Evolutionary conservation across 2,329 filamentous ascomycete species (phyloP).

Genomic region (Xylariaceae sp.): DNA sequence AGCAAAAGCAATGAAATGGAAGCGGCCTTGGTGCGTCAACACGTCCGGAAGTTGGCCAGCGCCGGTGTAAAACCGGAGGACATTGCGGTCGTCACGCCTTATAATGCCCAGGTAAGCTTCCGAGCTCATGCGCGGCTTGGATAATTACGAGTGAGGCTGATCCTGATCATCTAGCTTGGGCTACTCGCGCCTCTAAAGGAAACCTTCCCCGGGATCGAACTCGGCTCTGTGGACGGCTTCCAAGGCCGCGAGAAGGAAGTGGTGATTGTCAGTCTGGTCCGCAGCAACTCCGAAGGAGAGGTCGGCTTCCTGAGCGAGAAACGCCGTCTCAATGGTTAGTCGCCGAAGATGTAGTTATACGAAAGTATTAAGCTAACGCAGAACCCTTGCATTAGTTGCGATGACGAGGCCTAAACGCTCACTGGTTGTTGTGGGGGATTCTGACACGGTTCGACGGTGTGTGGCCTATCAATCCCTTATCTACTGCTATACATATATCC

Average conservation of each 20-base stretch:
- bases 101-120: constrained; percentile 79
- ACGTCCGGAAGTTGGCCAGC: constrained; percentile 75
- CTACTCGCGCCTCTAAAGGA: constrained; percentile 81
- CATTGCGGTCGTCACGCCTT: constrained; percentile 92
- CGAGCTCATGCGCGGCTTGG: neutral
- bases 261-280: constrained; percentile 88
- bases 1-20: constrained; percentile 76
- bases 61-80: constrained; percentile 81
- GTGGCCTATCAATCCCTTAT: constrained; percentile 41
- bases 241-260: constrained; percentile 97
- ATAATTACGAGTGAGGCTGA: constrained; percentile 12
- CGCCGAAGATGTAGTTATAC: neutral
- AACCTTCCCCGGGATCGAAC: constrained; percentile 78
- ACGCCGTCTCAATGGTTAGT: constrained; percentile 84
- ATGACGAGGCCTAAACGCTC: constrained; percentile 95
- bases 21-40: constrained; percentile 75
- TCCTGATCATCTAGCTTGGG: constrained; percentile 59
- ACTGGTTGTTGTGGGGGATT: constrained; percentile 89
- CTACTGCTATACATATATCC: too few species aligned
- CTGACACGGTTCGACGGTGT: constrained; percentile 87
- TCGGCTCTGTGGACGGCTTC: constrained; percentile 97
- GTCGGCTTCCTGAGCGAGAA: constrained; percentile 94
- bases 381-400: constrained; percentile 64
- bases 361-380: constrained; percentile 36
- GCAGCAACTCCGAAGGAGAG: constrained; percentile 84